Evolutionary conservation across 2,329 filamentous ascomycete genomes (phyloP).

Genomic region (Ophiostoma australiae): DNA sequence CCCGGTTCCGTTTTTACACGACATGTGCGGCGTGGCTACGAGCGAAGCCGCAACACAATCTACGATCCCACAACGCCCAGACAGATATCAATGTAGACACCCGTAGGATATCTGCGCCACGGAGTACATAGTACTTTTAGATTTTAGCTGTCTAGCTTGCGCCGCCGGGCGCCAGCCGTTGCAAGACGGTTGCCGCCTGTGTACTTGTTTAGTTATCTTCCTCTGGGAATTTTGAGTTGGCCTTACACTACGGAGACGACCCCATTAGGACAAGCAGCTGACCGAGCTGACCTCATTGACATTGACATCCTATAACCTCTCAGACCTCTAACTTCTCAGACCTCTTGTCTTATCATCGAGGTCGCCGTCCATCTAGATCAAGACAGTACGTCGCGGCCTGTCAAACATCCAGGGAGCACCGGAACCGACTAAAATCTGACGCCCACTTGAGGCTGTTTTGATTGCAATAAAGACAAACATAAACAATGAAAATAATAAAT

Average conservation of each 20-base stretch:
- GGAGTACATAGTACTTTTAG: too few species aligned
- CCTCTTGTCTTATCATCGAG: too few species aligned
- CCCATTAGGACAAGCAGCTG: too few species aligned
- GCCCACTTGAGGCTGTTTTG: neutral
- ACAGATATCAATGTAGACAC: neutral
- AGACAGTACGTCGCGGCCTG: neutral
- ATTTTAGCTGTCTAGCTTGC: neutral
- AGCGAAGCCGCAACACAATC: neutral
- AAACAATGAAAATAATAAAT: neutral
- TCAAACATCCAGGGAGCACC: neutral
- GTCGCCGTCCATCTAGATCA: neutral
- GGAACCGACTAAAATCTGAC: neutral
- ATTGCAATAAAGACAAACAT: neutral
- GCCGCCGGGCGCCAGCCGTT: neutral
- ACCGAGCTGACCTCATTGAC: too few species aligned
- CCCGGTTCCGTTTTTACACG: neutral
- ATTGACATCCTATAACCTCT: too few species aligned
- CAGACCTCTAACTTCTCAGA: too few species aligned
- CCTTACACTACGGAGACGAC: too few species aligned
- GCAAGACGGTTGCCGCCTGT: neutral
- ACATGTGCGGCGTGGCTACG: neutral
- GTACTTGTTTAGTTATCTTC: too few species aligned
- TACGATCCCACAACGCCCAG: neutral
- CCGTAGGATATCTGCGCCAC: neutral
- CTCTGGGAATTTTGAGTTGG: too few species aligned